phyloP scores from a whole-genome alignment of 768 basidiomycete species.

The Leccinum subtestaceum region DNA sequence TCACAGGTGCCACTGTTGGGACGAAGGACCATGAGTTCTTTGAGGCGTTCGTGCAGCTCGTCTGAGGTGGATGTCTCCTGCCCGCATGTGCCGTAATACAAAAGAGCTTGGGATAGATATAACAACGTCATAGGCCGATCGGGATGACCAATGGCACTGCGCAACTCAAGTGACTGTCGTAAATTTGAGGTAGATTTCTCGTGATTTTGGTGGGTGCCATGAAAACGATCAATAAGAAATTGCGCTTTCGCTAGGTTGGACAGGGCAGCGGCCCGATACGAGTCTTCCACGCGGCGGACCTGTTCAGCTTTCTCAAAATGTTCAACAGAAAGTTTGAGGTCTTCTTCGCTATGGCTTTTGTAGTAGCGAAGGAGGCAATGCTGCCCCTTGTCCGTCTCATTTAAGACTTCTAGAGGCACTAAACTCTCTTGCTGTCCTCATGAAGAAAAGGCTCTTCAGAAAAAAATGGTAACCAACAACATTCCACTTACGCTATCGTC shows the following conservation, averaged over 20 bases:
- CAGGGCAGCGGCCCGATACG: conserved; percentile 7
- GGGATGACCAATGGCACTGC: neutral
- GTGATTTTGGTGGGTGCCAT: neutral
- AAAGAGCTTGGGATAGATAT: conserved; percentile 8
- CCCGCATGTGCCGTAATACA: neutral
- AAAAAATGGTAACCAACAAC: neutral
- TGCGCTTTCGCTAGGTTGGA: conserved; percentile 15
- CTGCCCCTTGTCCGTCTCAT: conserved; percentile 7
- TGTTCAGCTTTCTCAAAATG: conserved; percentile 4
- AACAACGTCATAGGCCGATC: conserved; percentile 10
- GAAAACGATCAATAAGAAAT: neutral
- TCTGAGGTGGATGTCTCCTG: neutral
- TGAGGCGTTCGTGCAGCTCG: neutral
- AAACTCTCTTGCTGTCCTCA: neutral
- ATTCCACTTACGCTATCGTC: neutral
- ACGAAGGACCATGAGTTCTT: neutral
- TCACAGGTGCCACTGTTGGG: neutral
- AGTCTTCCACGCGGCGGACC: neutral
- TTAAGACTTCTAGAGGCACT: neutral
- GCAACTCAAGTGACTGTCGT: conserved; percentile 7
- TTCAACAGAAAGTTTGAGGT: neutral
- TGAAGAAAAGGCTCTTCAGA: neutral
- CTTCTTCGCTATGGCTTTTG: neutral
- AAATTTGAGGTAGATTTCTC: neutral
- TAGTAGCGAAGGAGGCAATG: neutral